Evolutionary conservation across 2,329 filamentous ascomycete species (phyloP), one percentile per base, ranked within the genome.

Genomic region (Exutisphaerella laricina): DNA sequence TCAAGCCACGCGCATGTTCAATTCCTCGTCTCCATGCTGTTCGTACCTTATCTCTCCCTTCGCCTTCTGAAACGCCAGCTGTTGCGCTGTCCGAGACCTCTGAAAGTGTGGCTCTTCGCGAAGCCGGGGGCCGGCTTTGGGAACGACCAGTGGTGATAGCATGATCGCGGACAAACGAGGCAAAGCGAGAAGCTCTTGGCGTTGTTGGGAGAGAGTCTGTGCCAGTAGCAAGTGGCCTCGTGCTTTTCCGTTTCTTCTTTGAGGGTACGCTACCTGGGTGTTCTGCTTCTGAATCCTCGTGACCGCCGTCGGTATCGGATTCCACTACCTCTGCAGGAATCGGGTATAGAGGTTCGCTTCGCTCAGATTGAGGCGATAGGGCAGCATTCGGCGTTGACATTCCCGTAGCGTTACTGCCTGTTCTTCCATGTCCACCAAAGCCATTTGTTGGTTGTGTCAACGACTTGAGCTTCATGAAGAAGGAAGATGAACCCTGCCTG

Each of bases 301-400:
- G 87, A 0, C 94, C 89, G 1, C 83, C 86, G 62, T 92, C 87
- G 1, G 84, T 82, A 58, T 85, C 82, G 10, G 73, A 79, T 62
- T 89, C 86, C 13, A 54, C 46, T 12, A 37, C 46, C 31, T 56
- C 57, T 10, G 49, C 42, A 7, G 57, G 49, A 12, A 57, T 50
- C 2, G 58, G 49, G 30, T 60, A 61, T 18, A 51, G 45, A 5
- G 57, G 58, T 31, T 62, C 60, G 46, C 56, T 59, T 22, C 55
- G 54, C 43, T 62, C 60, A 4, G 58, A 60, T 36, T 58, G 58
- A 10, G 59, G 55, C n/a, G 58, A 60, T 22, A 58, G 41, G 4
- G 53, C 54, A 13, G 47, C 54, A 22, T 50, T 55, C 5, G 55
- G 51, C 14, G 59, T 52, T 34, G 38, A 43, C 49, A 44, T 45